Evolutionary conservation across 345 rosid genomes (phyloP).

Genomic region (Raphanus sativus): DNA sequence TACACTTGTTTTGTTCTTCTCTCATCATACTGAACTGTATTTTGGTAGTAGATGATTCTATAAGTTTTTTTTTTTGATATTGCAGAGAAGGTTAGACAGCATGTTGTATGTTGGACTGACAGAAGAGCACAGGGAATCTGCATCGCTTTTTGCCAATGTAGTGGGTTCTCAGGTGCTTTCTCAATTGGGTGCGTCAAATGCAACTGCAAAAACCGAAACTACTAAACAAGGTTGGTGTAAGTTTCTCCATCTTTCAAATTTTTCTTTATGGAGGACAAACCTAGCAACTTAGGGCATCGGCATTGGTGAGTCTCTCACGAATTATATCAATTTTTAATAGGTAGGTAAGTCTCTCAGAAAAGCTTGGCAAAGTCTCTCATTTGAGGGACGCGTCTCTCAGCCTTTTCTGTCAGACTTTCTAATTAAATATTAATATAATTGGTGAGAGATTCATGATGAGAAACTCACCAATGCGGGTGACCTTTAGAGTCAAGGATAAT

Average conservation of each 20-base stretch:
- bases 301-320: neutral
- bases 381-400: too few relatives aligned
- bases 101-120: constrained; percentile 97
- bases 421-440: too few relatives aligned
- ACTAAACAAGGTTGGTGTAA: constrained; percentile 38
- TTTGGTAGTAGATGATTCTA: constrained; percentile 10
- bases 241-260: constrained; percentile 8
- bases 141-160: constrained; percentile 86
- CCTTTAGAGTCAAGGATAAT: neutral
- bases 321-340: neutral
- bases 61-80: constrained; percentile 44
- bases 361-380: too few relatives aligned
- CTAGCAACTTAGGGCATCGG: neutral
- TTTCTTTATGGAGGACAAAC: constrained; percentile 11
- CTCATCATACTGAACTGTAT: neutral
- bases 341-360: neutral
- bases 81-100: constrained; percentile 93
- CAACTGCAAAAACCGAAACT: constrained; percentile 34
- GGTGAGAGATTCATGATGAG: neutral
- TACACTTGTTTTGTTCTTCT: constrained; percentile 5
- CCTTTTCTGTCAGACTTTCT: too few relatives aligned
- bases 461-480: neutral
- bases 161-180: constrained; percentile 93
- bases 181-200: constrained; percentile 47
- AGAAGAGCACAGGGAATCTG: constrained; percentile 90